phyloP scores from a whole-genome alignment of 768 basidiomycete genomes.

The Boletellus sp. region DNA sequence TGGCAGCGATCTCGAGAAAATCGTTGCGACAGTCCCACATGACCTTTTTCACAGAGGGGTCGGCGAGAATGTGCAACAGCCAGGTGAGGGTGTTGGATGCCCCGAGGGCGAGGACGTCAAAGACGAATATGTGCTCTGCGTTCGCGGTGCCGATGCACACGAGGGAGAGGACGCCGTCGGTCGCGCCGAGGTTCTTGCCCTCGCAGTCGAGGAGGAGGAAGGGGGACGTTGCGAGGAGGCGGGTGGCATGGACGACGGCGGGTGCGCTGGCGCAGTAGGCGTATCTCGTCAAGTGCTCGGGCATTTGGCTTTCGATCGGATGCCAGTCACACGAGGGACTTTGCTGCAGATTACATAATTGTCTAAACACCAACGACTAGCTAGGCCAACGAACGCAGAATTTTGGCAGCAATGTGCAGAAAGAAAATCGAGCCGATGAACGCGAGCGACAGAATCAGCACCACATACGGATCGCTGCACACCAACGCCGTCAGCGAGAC shows the following conservation, averaged over 20 bases:
- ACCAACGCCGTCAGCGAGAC: constrained; percentile 6
- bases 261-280: constrained; percentile 14
- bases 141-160: constrained; percentile 33
- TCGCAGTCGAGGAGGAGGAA: constrained; percentile 40
- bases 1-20: constrained; percentile 32
- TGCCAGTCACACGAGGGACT: constrained; percentile 14
- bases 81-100: constrained; percentile 11
- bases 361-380: not conserved
- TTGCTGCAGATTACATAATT: too few relatives aligned
- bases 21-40: constrained; percentile 44
- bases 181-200: constrained; percentile 32
- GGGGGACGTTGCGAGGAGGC: constrained; percentile 19
- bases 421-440: constrained; percentile 99
- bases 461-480: constrained; percentile 89
- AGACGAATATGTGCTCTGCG: constrained; percentile 33
- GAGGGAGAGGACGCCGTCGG: constrained; percentile 33
- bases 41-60: constrained; percentile 33
- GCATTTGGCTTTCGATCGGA: constrained; percentile 13
- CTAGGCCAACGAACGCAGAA: constrained; percentile 85
- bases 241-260: constrained; percentile 17
- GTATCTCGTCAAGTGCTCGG: constrained; percentile 17
- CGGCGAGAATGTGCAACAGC: constrained; percentile 29
- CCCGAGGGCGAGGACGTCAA: constrained; percentile 34
- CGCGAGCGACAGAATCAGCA: constrained; percentile 89
- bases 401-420: constrained; percentile 94